These are phyloP conservation scores for Taphrina betulina DNA, from an alignment of 1,139 yeast species.

Conservation along the genomic window DNA sequence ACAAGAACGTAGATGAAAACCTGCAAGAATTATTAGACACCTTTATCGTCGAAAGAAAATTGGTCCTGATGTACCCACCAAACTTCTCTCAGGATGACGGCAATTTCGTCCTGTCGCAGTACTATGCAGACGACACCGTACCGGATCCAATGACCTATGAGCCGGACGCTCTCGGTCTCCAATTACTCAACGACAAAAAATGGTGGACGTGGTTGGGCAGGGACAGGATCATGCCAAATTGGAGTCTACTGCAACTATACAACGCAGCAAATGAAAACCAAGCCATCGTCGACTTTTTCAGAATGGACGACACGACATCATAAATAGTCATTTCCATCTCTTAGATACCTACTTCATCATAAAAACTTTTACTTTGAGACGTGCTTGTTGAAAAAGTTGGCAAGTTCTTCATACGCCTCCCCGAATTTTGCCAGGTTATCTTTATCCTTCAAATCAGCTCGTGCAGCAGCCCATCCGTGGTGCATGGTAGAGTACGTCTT, in stretches of 20 bases:
- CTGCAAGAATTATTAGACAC: not conserved
- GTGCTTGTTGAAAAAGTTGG: constrained; percentile 35
- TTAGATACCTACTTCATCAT: too few species aligned
- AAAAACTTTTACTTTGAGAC: constrained; percentile 6
- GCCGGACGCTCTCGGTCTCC: too few species aligned
- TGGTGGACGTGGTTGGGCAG: not conserved
- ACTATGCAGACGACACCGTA: not conserved
- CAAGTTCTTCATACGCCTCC: constrained; percentile 36
- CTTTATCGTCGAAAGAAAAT: not conserved
- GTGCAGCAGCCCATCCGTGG: constrained; percentile 39
- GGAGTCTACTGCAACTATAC: not conserved
- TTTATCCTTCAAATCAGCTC: constrained; percentile 37
- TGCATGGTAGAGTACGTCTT: constrained; percentile 37
- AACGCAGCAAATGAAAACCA: too few species aligned
- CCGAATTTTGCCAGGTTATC: constrained; percentile 36
- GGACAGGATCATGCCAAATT: not conserved
- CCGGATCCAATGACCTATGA: too few species aligned
- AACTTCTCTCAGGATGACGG: not conserved
- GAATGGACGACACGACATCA: too few species aligned
- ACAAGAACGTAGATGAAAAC: not conserved
- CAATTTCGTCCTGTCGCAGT: not conserved
- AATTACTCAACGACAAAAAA: not conserved
- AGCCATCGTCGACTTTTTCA: too few species aligned
- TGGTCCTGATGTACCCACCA: constrained; percentile 8
- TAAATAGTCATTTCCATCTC: too few species aligned